Base-by-base conservation (phyloP, 2,329 filamentous ascomycete species). In the Phialemonium atrogriseum region DNA sequence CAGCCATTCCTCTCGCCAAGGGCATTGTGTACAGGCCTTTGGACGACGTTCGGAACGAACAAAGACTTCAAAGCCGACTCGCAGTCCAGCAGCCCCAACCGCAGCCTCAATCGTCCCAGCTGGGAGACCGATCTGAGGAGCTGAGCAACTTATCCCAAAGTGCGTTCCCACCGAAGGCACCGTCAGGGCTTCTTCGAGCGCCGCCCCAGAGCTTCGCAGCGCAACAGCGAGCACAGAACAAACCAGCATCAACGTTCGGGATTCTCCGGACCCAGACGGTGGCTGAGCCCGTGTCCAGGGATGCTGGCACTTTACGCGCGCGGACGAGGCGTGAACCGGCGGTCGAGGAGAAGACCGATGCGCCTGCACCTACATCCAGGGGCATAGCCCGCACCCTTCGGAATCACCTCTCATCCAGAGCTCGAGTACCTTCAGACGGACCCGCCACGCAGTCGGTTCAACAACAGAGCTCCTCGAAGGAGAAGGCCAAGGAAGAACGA, bases 121-220 rank as follows among this genome's bases (percentile, higher is more conserved):
- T 14, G 11, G n/a, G n/a, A n/a, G 27, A 28, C 14, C 48, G 45
- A 18, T 46, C 49, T 8, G 58, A 60, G 19, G 59, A 66, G 19
- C 52, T 55, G 24, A 45, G 33, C 38, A 43, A 30, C 13, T 34
- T 27, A 15, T 43, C 50, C 4, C 58, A 62, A 37, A 38, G 30
- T 15, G 19, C 32, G 4, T 24, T 34, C 14, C 26, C 32, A 9
- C 26, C 20, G 19, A 52, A 52, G 30, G 49, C 50, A 2, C 55
- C 60, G 0, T 52, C 60, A 0, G 62, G 62, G 5, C 52, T 74
- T 5, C 50, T 76, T 14, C 62, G 66, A 21, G 68, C 64, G 21
- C 71, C 66, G 3, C 72, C 73, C 8, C 75, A 80, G 47, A 80
- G 76, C 48, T 80, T 79, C 50, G 76, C 76, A 10, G 76, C 76